Percentiles rank a stretch among this genome's conserved stretches.
Evolutionary conservation across 768 basidiomycete genomes (phyloP).

Genomic region (Ramaria rubella): DNA sequence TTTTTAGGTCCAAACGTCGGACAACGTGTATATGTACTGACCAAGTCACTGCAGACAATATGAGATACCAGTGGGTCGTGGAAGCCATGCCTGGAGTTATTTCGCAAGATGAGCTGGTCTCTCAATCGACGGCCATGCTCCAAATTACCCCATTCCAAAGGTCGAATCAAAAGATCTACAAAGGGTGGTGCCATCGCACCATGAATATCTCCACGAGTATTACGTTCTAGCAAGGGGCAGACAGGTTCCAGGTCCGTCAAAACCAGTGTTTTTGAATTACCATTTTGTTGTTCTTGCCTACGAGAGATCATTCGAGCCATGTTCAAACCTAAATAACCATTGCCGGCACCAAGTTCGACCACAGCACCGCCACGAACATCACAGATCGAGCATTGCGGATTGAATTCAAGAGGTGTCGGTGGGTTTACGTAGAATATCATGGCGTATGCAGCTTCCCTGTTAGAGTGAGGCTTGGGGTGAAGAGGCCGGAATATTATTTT

Average conservation of each 20-base stretch:
- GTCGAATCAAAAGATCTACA: constrained; percentile 38
- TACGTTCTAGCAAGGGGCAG: constrained; percentile 40
- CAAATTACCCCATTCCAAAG: constrained; percentile 65
- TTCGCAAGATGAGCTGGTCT: constrained; percentile 27
- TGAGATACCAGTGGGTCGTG: constrained; percentile 37
- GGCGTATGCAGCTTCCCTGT: constrained; percentile 70
- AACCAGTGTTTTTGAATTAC: constrained; percentile 23
- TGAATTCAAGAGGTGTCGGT: constrained; percentile 37
- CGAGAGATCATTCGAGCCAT: constrained; percentile 38
- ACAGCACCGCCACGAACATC: constrained; percentile 26
- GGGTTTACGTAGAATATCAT: constrained; percentile 48
- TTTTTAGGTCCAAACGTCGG: not conserved
- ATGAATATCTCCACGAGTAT: constrained; percentile 21
- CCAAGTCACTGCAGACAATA: constrained; percentile 79
- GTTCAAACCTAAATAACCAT: constrained; percentile 51
- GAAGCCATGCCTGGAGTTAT: not conserved
- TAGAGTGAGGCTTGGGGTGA: constrained; percentile 2
- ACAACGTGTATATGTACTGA: constrained; percentile 21
- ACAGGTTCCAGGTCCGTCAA: constrained; percentile 79
- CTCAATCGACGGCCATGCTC: constrained; percentile 37
- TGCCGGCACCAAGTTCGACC: constrained; percentile 78
- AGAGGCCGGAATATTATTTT: not conserved
- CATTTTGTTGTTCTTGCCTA: not conserved
- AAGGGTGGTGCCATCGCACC: not conserved
- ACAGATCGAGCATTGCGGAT: constrained; percentile 44